These are phyloP conservation scores for Alternaria brassicae DNA, from an alignment of 2,329 filamentous ascomycete genomes.

Conservation along the genomic window DNA sequence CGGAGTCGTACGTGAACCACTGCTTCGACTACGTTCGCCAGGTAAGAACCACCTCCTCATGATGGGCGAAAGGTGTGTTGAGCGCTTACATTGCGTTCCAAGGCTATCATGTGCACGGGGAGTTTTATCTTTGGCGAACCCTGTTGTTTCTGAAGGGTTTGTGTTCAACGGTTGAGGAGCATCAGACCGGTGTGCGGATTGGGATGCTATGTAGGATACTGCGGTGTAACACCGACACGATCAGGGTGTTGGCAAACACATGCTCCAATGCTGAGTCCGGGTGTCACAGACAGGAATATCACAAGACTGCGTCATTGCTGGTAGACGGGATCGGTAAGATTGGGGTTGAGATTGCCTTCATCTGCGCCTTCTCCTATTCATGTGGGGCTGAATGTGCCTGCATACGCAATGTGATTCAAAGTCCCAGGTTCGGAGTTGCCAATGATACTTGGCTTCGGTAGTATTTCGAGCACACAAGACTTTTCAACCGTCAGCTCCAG, in stretches of 20 bases:
- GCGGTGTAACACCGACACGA: slow-evolving; percentile 3
- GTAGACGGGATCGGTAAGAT: neutral
- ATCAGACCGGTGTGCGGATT: slow-evolving; percentile 8
- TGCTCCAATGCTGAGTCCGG: neutral
- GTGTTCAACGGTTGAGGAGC: slow-evolving; percentile 14
- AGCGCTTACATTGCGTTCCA: neutral
- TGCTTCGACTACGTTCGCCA: slow-evolving; percentile 14
- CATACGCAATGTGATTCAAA: neutral
- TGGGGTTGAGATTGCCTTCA: neutral
- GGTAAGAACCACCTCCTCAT: neutral
- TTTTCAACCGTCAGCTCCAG: neutral
- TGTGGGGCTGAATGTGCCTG: neutral
- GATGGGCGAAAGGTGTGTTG: neutral
- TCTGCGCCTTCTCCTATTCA: neutral
- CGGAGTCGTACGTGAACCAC: slow-evolving; percentile 11
- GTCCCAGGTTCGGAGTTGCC: neutral
- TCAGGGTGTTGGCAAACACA: neutral
- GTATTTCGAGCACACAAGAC: neutral
- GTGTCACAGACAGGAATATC: neutral
- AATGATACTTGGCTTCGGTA: neutral
- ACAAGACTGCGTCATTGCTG: neutral
- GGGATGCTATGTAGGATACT: slow-evolving; percentile 8
- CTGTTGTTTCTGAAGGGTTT: slow-evolving; percentile 4
- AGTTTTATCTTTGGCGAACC: slow-evolving; percentile 9
- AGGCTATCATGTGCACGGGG: slow-evolving; percentile 12